A percentile compares a stretch with the other conserved stretches of the same genome.
phyloP scores from a whole-genome alignment of 2,329 filamentous ascomycete genomes.

The Talaromyces rugulosus region DNA sequence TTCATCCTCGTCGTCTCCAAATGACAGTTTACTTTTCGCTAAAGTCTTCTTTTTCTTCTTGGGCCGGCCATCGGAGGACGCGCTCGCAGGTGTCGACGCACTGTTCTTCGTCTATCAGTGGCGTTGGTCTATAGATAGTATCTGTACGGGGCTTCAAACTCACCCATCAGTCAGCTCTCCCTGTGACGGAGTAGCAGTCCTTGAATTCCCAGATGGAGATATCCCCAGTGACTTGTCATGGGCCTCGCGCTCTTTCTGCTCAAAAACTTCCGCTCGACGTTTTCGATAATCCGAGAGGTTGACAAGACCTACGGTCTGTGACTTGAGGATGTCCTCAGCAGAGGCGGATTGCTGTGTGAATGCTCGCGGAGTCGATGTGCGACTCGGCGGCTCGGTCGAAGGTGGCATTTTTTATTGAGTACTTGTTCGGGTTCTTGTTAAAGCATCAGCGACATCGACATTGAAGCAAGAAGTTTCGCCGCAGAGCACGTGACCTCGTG shows the following conservation, averaged over 20 bases:
- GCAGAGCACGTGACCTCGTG: background rate
- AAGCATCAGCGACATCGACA: background rate
- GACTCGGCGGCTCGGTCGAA: constrained; percentile 33
- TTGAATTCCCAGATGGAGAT: constrained; percentile 41
- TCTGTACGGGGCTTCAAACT: constrained; percentile 28
- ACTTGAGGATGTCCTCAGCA: constrained; percentile 76
- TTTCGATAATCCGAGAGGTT: constrained; percentile 93
- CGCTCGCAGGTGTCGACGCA: constrained; percentile 44
- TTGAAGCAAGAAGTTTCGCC: background rate
- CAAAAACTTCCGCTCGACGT: constrained; percentile 86
- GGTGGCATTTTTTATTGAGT: constrained; percentile 11
- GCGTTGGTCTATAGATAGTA: constrained; percentile 7
- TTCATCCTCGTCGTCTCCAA: constrained; percentile 62
- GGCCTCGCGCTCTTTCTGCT: constrained; percentile 79
- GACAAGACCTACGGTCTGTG: constrained; percentile 85
- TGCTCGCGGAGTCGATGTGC: constrained; percentile 43
- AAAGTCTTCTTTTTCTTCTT: constrained; percentile 58
- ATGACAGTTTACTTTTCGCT: constrained; percentile 60
- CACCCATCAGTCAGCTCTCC: constrained; percentile 55
- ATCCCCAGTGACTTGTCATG: constrained; percentile 56
- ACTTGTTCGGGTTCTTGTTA: background rate
- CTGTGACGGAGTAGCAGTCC: constrained; percentile 47
- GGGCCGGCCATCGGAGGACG: constrained; percentile 33
- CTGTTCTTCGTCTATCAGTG: constrained; percentile 57
- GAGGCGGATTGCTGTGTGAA: constrained; percentile 74